A percentile compares a stretch with the other conserved stretches of the same genome.
These are phyloP conservation scores for Sporothrix curviconia DNA, from an alignment of 2,329 filamentous ascomycete genomes.

Conservation along the genomic window DNA sequence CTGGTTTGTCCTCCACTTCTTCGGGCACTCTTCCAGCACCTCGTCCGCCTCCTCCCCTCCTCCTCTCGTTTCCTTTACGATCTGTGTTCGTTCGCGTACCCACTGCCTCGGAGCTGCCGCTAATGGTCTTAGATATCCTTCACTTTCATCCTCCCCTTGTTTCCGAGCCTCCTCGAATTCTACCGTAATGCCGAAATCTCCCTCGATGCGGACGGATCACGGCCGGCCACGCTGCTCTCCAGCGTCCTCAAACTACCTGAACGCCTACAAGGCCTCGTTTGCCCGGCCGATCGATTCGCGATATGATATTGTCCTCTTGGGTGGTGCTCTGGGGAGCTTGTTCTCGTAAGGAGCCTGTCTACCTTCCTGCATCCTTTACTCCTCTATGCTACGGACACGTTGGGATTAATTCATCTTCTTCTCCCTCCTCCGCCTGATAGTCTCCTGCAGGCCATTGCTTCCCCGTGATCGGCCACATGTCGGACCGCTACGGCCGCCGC, in stretches of 20 bases:
- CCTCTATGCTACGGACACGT: too few species aligned
- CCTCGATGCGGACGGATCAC: constrained; percentile 29
- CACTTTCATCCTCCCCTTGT: constrained; percentile 94
- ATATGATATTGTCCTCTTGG: constrained; percentile 94
- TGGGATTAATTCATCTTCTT: too few species aligned
- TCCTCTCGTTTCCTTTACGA: too few species aligned
- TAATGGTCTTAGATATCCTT: constrained; percentile 70
- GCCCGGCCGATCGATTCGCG: constrained; percentile 86
- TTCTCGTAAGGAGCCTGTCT: constrained; percentile 62
- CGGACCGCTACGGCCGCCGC: constrained; percentile 80
- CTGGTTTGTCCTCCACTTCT: constrained; percentile 56
- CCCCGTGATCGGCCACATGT: constrained; percentile 85
- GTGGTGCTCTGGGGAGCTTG: constrained; percentile 85
- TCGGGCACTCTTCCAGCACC: too few species aligned
- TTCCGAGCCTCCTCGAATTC: constrained; percentile 91
- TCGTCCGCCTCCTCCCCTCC: too few species aligned
- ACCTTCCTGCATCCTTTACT: too few species aligned
- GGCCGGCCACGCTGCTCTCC: constrained; percentile 63
- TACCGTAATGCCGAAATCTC: constrained; percentile 77
- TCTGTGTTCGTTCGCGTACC: too few species aligned
- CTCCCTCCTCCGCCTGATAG: too few species aligned
- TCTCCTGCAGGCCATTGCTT: constrained; percentile 84
- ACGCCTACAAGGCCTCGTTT: constrained; percentile 92
- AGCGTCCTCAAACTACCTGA: constrained; percentile 74
- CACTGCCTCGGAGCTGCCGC: neutral